Percentiles rank a stretch among this genome's conserved stretches.
Evolutionary conservation across 192 early-diverging fungal genomes (phyloP).

Genomic region (Gamsiella multidivaricata): DNA sequence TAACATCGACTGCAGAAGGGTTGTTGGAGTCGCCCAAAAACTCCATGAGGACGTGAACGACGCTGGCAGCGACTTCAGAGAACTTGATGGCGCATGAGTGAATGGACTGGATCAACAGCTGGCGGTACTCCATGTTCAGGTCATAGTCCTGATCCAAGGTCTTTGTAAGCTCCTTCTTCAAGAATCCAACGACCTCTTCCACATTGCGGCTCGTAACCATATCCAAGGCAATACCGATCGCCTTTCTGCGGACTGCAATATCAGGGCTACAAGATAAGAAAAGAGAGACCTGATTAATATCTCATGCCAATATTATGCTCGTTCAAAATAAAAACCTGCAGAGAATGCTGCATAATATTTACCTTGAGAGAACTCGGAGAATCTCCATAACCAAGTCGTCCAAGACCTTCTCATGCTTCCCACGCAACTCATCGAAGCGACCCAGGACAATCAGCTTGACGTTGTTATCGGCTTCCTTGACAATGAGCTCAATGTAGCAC

Average conservation of each 20-base stretch:
- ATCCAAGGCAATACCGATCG: slow-evolving; percentile 88
- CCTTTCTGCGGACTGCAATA: slow-evolving; percentile 93
- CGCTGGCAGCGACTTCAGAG: slow-evolving; percentile 95
- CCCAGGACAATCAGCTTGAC: slow-evolving; percentile 97
- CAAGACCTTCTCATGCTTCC: slow-evolving; percentile 88
- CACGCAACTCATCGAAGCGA: slow-evolving; percentile 87
- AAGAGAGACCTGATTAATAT: slow-evolving; percentile 14
- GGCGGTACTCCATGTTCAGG: slow-evolving; percentile 91
- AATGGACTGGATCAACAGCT: slow-evolving; percentile 96
- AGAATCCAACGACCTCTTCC: slow-evolving; percentile 88
- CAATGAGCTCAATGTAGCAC: slow-evolving; percentile 91
- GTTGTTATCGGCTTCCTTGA: slow-evolving; percentile 97
- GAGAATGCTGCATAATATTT: background rate
- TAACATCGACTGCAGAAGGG: slow-evolving; percentile 92
- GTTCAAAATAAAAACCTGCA: background rate
- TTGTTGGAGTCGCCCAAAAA: slow-evolving; percentile 92
- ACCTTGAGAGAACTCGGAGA: slow-evolving; percentile 86
- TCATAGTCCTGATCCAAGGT: slow-evolving; percentile 93
- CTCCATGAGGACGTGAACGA: slow-evolving; percentile 95
- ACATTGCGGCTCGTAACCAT: slow-evolving; percentile 93
- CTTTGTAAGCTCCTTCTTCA: slow-evolving; percentile 97
- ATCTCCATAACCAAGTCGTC: slow-evolving; percentile 98
- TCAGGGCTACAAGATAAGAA: slow-evolving; percentile 74
- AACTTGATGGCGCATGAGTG: slow-evolving; percentile 96
- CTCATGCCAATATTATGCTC: background rate